Base-by-base conservation (phyloP, 1,284 basidiomycete species). In the Anthracocystis setariae region DNA sequence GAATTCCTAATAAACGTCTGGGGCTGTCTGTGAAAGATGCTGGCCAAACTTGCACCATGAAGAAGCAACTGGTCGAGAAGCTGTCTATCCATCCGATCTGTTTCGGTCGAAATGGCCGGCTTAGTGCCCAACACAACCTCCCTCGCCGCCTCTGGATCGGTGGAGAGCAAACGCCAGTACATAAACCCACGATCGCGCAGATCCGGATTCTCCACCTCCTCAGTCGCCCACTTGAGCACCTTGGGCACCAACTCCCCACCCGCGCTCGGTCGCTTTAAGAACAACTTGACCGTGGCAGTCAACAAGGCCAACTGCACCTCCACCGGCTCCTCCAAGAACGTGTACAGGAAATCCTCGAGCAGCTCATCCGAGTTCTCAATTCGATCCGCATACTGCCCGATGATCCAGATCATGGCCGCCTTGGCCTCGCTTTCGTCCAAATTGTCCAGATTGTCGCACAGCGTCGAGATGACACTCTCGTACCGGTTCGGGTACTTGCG, bases 391-490 rank as follows among this genome's bases (percentile, higher is more conserved):
- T 98, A 98, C 85, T 98, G 94, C 49, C 95, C 95, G 54, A 98
- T 91, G 77, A 98, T 98, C 95, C 95, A 98, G 79, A 98, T 97
- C 62, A 98, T 87, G 8, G 94, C 93, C 0, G 95, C 92, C 83
- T 98, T 98, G 5, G 95, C 95, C 82, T 98, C 96, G 15, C 95
- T 94, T 82, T 98, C 96, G 82, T 98, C 95, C 45, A 98, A 86
- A 74, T 95, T 94, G 73, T 98, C 95, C 23, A 98, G 88, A 78
- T 94, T 96, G 7, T 93, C 90, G 80, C 95, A 98, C 35, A 98
- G 85, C 1, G 91, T 94, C 2, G 93, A 93, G 74, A 98, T 98
- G 76, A 97, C 91, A 52, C 93, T 93, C 85, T 98, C 96, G 84
- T 98, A 98, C 29, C 92, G 92, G 52, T 90, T 90, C n/a, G 95